Base-by-base conservation (phyloP, 2,329 filamentous ascomycete species). In the Triangularia verruculosa region DNA sequence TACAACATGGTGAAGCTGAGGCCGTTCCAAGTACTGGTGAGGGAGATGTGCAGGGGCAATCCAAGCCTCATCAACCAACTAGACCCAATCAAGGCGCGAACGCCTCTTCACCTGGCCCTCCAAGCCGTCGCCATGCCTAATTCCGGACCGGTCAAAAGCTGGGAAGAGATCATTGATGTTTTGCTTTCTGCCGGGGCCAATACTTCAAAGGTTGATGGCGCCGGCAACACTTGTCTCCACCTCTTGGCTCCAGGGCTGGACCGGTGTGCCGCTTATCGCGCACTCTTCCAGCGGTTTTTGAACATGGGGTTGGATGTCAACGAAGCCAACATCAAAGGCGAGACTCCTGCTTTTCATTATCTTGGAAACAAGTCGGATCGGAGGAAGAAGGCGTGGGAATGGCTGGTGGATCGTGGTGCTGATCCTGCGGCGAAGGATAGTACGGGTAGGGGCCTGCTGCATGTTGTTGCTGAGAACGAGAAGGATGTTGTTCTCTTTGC, bases 361-460 rank as follows among this genome's bases (percentile, higher is more conserved):
- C 43, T 61, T 58, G 5, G 25, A n/a, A n/a, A 28, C 20, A n/a
- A 7, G 11, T 28, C 20, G 2, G 11, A 8, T 11, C n/a, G 47
- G 32, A 15, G 5, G 20, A 54, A 62, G 7, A 34, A 20, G 17
- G 15, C 56, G 1, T 57, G 59, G 60, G 4, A 53, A 28, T 54
- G 66, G 43, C 58, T 73, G 5, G 56, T 66, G 12, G 59, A 65
- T 13, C 20, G 68, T 0, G 74, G 71, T 1, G 73, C 68, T 1
- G 72, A 77, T 61, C 72, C 74, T 15, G 61, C 43, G 1, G 72
- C 61, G 3, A 64, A 58, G 22, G 72, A 76, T 57, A 20, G 55
- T 17, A 57, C 56, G 2, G 74, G 75, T 0, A 64, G 70, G 47
- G 68, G 70, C 1, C 39, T 76, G 56, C 56, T 78, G 43, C 75